Evolutionary conservation across 1,139 yeast genomes (phyloP).

Genomic region (Debaryomyces fabryi): DNA sequence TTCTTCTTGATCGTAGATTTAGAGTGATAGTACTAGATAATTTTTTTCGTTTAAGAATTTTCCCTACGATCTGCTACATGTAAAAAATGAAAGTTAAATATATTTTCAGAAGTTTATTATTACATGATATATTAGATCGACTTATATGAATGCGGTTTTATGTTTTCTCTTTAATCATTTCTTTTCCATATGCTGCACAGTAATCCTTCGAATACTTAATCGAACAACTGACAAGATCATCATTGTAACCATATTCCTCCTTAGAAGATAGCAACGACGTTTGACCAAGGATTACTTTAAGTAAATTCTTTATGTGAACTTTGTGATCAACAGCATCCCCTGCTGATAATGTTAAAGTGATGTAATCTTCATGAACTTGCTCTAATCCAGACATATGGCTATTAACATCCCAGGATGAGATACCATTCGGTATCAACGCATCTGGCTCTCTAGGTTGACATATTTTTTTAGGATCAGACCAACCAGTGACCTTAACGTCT

Average conservation of each 20-base stretch:
- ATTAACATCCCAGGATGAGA: conserved; percentile 28
- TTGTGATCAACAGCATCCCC: conserved; percentile 17
- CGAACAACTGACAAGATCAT: conserved; percentile 26
- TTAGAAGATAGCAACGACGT: not conserved
- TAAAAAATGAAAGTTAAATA: not conserved
- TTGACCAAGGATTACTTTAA: conserved; percentile 9
- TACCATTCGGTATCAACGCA: conserved; percentile 40
- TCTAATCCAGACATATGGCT: conserved; percentile 2
- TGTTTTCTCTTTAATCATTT: not conserved
- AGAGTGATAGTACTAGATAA: too few relatives aligned
- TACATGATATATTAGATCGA: not conserved
- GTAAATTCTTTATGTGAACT: conserved; percentile 16
- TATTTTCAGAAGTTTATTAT: not conserved
- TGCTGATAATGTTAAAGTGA: conserved; percentile 17
- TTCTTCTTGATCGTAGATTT: too few relatives aligned
- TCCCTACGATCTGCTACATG: not conserved
- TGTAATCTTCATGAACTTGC: conserved; percentile 10
- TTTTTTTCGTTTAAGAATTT: too few relatives aligned
- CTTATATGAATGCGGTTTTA: not conserved
- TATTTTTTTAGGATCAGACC: conserved; percentile 32
- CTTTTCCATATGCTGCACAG: conserved; percentile 16
- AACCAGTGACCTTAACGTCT: conserved; percentile 36
- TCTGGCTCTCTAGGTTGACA: conserved; percentile 24
- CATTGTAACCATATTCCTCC: conserved; percentile 17
- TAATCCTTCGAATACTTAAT: conserved; percentile 19